Conservation (phyloP, 805 yeast species). For the Ogataea sp. region DNA sequence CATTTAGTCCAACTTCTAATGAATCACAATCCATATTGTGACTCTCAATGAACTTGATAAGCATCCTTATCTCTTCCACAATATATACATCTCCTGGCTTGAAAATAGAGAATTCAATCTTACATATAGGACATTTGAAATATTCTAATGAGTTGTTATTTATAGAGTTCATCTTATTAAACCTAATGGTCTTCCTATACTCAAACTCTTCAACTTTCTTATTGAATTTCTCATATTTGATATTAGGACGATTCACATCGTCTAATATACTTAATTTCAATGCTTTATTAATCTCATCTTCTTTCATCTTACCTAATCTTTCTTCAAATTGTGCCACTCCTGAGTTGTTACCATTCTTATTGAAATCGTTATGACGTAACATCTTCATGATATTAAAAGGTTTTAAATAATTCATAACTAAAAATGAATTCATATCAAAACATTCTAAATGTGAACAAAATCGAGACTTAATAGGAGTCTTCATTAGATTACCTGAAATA, state of each 20-base stretch:
- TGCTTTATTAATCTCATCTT: conserved; percentile 6
- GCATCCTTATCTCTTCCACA: conserved; percentile 22
- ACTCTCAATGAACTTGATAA: conserved; percentile 9
- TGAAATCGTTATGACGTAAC: too few species aligned
- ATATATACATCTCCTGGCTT: conserved; percentile 24
- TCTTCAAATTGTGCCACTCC: background rate
- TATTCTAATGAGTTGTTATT: conserved; percentile 20
- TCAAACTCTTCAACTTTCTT: conserved; percentile 7
- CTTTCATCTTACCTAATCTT: background rate
- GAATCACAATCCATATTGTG: conserved; percentile 10
- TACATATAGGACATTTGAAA: conserved; percentile 28
- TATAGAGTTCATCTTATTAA: conserved; percentile 10
- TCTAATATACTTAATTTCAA: conserved; percentile 15
- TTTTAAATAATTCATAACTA: conserved; percentile 18
- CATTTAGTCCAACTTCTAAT: conserved; percentile 20
- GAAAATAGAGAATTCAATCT: conserved; percentile 24
- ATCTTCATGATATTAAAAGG: conserved; percentile 21
- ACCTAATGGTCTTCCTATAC: conserved; percentile 12
- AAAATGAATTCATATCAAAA: conserved; percentile 24
- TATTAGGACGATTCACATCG: conserved; percentile 16
- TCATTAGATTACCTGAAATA: conserved; percentile 19
- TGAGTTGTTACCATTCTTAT: too few species aligned
- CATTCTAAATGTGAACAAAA: conserved; percentile 28
- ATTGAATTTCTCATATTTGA: conserved; percentile 11
- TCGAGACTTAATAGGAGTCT: conserved; percentile 22